Evolutionary conservation across 108 stramenopile species (phyloP).

Genomic region (Discostella stelligeroides): DNA sequence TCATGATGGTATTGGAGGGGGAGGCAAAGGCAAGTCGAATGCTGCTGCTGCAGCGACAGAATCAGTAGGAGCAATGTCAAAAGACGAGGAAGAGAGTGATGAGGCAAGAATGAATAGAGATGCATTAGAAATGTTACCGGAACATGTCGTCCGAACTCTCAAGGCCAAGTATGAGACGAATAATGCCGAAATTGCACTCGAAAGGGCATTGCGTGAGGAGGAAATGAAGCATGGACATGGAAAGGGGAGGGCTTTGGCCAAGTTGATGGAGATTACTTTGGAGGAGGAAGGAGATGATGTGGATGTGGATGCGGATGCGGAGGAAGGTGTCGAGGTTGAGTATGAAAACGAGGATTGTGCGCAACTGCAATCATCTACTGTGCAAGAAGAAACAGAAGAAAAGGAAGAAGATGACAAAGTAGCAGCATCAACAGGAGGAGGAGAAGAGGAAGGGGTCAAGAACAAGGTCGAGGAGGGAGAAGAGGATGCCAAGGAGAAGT

Average conservation of each 20-base stretch:
- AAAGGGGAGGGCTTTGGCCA: slow-evolving; percentile 3
- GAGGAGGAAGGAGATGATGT: neutral
- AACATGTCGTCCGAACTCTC: slow-evolving; percentile 33
- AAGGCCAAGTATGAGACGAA: slow-evolving; percentile 44
- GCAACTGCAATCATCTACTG: too few species aligned
- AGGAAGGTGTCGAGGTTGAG: neutral
- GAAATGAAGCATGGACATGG: slow-evolving; percentile 12
- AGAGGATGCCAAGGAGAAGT: neutral
- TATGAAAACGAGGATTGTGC: neutral
- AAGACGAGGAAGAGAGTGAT: slow-evolving; percentile 3
- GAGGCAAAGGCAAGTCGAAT: neutral
- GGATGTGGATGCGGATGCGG: neutral
- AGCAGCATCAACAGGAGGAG: neutral
- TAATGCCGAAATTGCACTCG: slow-evolving; percentile 30
- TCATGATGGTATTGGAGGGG: neutral
- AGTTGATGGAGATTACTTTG: slow-evolving; percentile 6
- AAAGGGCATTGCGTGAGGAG: slow-evolving; percentile 37
- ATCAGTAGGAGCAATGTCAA: neutral
- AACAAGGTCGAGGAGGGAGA: neutral
- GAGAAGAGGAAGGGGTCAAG: neutral
- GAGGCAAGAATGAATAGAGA: slow-evolving; percentile 15
- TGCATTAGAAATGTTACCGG: slow-evolving; percentile 42
- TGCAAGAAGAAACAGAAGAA: too few species aligned
- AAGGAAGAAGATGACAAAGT: slow-evolving; percentile 2
- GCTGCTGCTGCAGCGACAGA: neutral